Conservation (phyloP, 371 early-diverging fungal species). For the Mortierella sp. region DNA sequence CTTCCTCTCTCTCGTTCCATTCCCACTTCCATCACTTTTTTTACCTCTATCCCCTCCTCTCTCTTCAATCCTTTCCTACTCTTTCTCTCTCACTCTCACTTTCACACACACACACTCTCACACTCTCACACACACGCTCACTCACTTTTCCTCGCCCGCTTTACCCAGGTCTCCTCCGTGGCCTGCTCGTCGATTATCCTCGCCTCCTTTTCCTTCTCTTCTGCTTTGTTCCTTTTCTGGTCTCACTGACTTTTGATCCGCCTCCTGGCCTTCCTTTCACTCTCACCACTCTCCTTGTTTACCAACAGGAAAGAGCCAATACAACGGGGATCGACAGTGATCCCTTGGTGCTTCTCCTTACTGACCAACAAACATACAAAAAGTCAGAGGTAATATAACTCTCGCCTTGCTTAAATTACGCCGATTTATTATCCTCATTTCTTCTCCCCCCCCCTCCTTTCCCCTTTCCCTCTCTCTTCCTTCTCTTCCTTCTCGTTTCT, state of each 20-base stretch:
- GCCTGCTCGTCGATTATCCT: neutral
- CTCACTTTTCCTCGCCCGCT: neutral
- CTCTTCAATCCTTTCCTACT: too few relatives aligned
- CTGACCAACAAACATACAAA: neutral
- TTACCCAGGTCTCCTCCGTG: neutral
- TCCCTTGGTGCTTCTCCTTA: neutral
- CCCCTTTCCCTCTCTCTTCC: neutral
- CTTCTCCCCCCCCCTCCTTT: neutral
- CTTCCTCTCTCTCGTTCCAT: neutral
- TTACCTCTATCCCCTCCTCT: neutral
- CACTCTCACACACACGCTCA: neutral
- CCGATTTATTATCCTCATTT: neutral
- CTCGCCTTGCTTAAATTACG: neutral
- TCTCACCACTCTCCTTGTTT: neutral
- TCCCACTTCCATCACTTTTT: too few relatives aligned
- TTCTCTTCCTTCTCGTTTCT: neutral
- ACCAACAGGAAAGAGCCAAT: neutral
- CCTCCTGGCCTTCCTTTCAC: neutral
- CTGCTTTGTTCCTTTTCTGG: neutral
- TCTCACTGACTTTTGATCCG: neutral
- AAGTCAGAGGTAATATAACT: neutral
- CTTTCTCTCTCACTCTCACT: too few relatives aligned
- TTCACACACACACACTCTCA: neutral
- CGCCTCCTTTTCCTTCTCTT: neutral
- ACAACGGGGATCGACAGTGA: neutral